These are phyloP conservation scores for Barnettozyma californica DNA, from an alignment of 805 yeast genomes.

Conservation along the genomic window DNA sequence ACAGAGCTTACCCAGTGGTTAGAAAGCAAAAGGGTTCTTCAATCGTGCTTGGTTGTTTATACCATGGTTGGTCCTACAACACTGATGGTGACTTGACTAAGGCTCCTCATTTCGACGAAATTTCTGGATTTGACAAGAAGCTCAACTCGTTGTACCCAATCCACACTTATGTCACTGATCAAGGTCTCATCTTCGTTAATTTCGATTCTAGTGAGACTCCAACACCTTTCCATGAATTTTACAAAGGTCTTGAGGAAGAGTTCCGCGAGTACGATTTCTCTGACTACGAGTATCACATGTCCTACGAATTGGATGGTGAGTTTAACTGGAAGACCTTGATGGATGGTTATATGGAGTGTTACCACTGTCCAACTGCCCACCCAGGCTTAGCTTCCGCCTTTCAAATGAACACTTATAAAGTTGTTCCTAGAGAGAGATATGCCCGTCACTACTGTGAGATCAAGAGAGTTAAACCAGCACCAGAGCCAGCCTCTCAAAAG, in stretches of 20 bases:
- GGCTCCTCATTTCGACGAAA: slow-evolving; percentile 58
- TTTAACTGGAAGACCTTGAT: slow-evolving; percentile 64
- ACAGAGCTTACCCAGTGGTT: slow-evolving; percentile 58
- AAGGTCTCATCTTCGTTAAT: slow-evolving; percentile 53
- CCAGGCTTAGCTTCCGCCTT: slow-evolving; percentile 55
- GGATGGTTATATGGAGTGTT: slow-evolving; percentile 67
- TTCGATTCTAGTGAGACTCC: slow-evolving; percentile 40
- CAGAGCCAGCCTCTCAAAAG: slow-evolving; percentile 26
- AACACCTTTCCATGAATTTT: slow-evolving; percentile 48
- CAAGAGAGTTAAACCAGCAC: slow-evolving; percentile 29
- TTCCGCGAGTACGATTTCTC: slow-evolving; percentile 53
- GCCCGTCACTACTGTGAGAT: slow-evolving; percentile 59
- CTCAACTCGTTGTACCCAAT: slow-evolving; percentile 52
- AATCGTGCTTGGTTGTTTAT: slow-evolving; percentile 51
- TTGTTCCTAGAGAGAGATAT: slow-evolving; percentile 51
- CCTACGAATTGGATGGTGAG: slow-evolving; percentile 56
- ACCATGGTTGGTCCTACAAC: slow-evolving; percentile 63
- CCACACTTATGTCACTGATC: slow-evolving; percentile 47
- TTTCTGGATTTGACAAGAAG: slow-evolving; percentile 51
- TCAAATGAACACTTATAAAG: slow-evolving; percentile 60
- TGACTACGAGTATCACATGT: slow-evolving; percentile 61
- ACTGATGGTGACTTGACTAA: slow-evolving; percentile 54
- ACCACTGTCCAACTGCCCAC: slow-evolving; percentile 65
- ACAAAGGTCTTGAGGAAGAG: slow-evolving; percentile 44
- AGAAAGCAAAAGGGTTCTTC: slow-evolving; percentile 57